A percentile compares a stretch with the other conserved stretches of the same genome.
Evolutionary conservation across 371 early-diverging fungal genomes (phyloP).

Genomic region (Mucor circinelloides): DNA sequence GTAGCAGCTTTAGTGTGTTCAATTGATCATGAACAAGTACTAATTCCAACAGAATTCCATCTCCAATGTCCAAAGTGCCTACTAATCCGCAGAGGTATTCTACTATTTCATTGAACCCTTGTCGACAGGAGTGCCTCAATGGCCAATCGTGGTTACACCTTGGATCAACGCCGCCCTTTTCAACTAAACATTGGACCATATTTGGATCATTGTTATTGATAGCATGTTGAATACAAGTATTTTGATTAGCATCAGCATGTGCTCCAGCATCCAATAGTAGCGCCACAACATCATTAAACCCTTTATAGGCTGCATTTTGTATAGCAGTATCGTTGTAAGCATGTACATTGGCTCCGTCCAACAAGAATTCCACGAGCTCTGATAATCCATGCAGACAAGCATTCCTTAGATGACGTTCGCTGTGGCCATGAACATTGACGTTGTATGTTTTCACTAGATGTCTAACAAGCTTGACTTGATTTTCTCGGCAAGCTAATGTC

Average conservation of each 20-base stretch:
- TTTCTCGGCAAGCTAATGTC: conserved; percentile 31
- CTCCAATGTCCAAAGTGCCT: conserved; percentile 6
- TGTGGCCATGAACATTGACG: conserved; percentile 25
- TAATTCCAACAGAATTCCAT: conserved; percentile 27
- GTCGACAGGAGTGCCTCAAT: conserved; percentile 23
- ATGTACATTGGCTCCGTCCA: conserved; percentile 61
- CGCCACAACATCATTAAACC: conserved; percentile 22
- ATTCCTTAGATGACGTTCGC: conserved; percentile 31
- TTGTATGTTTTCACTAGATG: conserved; percentile 24
- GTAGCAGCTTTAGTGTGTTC: conserved; percentile 1
- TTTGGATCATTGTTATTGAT: conserved; percentile 13
- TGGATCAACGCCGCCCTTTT: conserved; percentile 28
- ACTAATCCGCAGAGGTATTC: conserved; percentile 1
- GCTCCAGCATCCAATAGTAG: conserved; percentile 36
- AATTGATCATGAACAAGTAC: conserved; percentile 18
- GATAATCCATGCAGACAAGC: conserved; percentile 62
- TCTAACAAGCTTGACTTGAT: conserved; percentile 30
- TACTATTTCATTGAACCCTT: conserved; percentile 5
- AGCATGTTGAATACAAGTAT: conserved; percentile 29
- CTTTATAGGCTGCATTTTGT: conserved; percentile 37
- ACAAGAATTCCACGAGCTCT: conserved; percentile 53
- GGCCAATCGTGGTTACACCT: conserved; percentile 28
- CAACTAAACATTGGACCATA: conserved; percentile 18
- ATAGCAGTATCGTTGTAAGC: conserved; percentile 39
- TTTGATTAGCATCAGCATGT: conserved; percentile 26